Conservation (phyloP, 163 green algal genomes). For the Picocystis sp. region DNA sequence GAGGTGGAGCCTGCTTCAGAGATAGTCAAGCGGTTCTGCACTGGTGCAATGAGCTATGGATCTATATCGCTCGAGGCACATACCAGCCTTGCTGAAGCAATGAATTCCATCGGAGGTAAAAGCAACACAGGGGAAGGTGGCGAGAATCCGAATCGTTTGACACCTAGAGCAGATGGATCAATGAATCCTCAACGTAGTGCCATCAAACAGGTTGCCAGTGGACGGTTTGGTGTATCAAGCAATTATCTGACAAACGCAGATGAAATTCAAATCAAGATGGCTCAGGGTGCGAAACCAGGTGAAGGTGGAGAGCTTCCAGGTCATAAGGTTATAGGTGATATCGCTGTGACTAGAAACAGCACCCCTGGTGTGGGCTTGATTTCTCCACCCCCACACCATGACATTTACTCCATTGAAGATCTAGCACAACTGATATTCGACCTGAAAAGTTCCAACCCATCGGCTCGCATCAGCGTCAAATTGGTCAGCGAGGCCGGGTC, state of each 20-base stretch:
- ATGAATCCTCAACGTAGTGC: slow-evolving; percentile 63
- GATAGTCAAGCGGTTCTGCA: slow-evolving; percentile 85
- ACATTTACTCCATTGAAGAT: slow-evolving; percentile 97
- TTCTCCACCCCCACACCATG: slow-evolving; percentile 79
- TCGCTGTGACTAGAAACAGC: slow-evolving; percentile 64
- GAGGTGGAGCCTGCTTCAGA: slow-evolving; percentile 67
- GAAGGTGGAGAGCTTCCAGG: slow-evolving; percentile 83
- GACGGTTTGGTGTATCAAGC: slow-evolving; percentile 76
- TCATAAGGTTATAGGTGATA: slow-evolving; percentile 78
- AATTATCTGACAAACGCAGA: slow-evolving; percentile 91
- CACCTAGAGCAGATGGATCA: slow-evolving; percentile 45
- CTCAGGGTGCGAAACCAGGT: slow-evolving; percentile 72
- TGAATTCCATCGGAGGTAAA: slow-evolving; percentile 86
- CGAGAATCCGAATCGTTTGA: slow-evolving; percentile 59
- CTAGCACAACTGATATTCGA: slow-evolving; percentile 95
- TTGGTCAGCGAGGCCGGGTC: slow-evolving; percentile 88
- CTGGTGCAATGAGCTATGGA: slow-evolving; percentile 73
- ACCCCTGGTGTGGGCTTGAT: slow-evolving; percentile 86
- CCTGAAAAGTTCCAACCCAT: slow-evolving; percentile 79
- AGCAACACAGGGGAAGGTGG: slow-evolving; percentile 74
- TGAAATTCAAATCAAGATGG: slow-evolving; percentile 93
- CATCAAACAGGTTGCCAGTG: slow-evolving; percentile 87
- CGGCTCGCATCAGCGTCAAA: slow-evolving; percentile 57
- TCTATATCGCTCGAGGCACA: slow-evolving; percentile 82
- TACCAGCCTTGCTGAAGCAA: slow-evolving; percentile 73